A percentile compares a stretch with the other conserved stretches of the same genome.
phyloP scores from a whole-genome alignment of 371 early-diverging fungal species.

The Lichtheimia ornata region DNA sequence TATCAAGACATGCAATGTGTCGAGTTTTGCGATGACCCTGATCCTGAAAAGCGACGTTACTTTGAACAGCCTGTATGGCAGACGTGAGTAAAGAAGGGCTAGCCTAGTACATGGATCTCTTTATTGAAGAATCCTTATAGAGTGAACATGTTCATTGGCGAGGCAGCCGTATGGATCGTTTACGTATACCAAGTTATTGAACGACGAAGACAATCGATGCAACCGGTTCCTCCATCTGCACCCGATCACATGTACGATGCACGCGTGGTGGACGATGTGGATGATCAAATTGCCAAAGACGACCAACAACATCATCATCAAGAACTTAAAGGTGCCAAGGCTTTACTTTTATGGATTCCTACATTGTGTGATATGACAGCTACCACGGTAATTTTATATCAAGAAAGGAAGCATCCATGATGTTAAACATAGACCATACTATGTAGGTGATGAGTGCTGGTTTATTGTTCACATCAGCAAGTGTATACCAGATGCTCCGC shows the following conservation, averaged over 20 bases:
- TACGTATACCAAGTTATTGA: slow-evolving; percentile 40
- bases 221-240: slow-evolving; percentile 36
- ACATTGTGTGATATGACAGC: slow-evolving; percentile 90
- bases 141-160: slow-evolving; percentile 95
- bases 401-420: not conserved
- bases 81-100: slow-evolving; percentile 50
- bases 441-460: slow-evolving; percentile 88
- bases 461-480: slow-evolving; percentile 87
- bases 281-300: slow-evolving; percentile 21
- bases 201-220: slow-evolving; percentile 1
- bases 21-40: slow-evolving; percentile 80
- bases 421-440: not conserved
- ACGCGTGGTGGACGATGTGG: slow-evolving; percentile 34
- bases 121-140: slow-evolving; percentile 9
- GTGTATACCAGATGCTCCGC: slow-evolving; percentile 96
- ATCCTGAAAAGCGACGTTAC: slow-evolving; percentile 66
- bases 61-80: slow-evolving; percentile 98
- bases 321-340: slow-evolving; percentile 55
- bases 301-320: slow-evolving; percentile 11
- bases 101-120: no score
- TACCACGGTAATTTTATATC: slow-evolving; percentile 69
- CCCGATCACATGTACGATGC: slow-evolving; percentile 46
- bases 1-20: slow-evolving; percentile 90
- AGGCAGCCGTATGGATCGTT: slow-evolving; percentile 58
- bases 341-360: slow-evolving; percentile 85